These are phyloP conservation scores for Chaetomiaceae sp. DNA, from an alignment of 2,329 filamentous ascomycete species.

Conservation along the genomic window DNA sequence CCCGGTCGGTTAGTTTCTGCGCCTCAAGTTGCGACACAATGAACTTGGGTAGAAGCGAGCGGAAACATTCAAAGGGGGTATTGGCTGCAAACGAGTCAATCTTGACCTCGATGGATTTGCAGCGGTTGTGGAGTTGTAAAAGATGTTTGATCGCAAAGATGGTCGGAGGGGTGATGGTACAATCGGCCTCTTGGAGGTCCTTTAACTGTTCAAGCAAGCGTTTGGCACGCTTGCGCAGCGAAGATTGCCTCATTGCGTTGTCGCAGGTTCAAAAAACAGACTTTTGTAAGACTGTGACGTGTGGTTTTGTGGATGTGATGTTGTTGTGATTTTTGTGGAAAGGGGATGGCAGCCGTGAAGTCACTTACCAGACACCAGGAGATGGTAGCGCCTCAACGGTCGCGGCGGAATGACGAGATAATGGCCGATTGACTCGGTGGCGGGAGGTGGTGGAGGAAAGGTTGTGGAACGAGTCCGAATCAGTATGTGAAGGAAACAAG, in stretches of 20 bases:
- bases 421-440: background rate
- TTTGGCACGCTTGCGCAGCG: constrained; percentile 8
- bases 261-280: background rate
- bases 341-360: background rate
- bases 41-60: constrained; percentile 31
- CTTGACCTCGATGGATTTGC: constrained; percentile 12
- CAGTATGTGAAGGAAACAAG: background rate
- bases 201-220: constrained; percentile 16
- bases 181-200: constrained; percentile 14
- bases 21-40: constrained; percentile 40
- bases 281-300: background rate
- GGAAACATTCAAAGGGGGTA: background rate
- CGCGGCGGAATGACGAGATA: no score
- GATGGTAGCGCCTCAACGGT: no score
- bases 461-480: background rate
- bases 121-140: constrained; percentile 10
- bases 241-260: constrained; percentile 3
- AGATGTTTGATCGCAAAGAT: constrained; percentile 21
- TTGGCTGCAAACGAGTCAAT: constrained; percentile 7
- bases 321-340: background rate
- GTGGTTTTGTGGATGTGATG: background rate
- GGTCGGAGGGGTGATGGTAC: constrained; percentile 13
- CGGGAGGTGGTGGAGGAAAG: background rate
- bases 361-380: background rate
- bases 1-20: constrained; percentile 35